Percentiles rank a stretch among this genome's conserved stretches.
Evolutionary conservation across 2,329 filamentous ascomycete species (phyloP).

Genomic region (Cordyceps cateniannulata): DNA sequence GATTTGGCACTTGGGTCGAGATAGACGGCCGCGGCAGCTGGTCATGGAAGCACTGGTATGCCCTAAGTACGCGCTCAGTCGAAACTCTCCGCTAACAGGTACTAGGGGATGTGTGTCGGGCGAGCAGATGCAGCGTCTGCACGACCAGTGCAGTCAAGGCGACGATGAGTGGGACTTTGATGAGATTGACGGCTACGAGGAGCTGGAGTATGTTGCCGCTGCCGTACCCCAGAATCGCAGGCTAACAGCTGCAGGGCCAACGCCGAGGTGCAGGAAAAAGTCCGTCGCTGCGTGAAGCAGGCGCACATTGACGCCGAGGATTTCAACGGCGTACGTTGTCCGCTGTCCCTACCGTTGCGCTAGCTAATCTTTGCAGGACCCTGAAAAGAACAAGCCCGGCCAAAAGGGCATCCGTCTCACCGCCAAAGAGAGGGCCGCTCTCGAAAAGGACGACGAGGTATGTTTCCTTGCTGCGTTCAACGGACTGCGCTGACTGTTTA

Average conservation of each 20-base stretch:
- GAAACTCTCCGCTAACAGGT: not conserved
- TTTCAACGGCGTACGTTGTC: slow-evolving; percentile 68
- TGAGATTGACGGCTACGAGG: slow-evolving; percentile 74
- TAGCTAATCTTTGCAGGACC: slow-evolving; percentile 47
- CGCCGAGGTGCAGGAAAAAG: slow-evolving; percentile 63
- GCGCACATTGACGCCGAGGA: slow-evolving; percentile 81
- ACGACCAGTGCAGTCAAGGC: slow-evolving; percentile 44
- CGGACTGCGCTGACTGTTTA: not conserved
- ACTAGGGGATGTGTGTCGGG: slow-evolving; percentile 84
- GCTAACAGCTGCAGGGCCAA: slow-evolving; percentile 32
- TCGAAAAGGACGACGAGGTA: slow-evolving; percentile 7
- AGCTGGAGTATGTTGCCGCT: slow-evolving; percentile 45
- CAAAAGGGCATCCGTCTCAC: slow-evolving; percentile 54
- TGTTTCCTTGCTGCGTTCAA: too few relatives aligned
- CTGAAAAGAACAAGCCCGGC: slow-evolving; percentile 65
- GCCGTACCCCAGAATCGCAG: not conserved
- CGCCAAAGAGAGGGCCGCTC: slow-evolving; percentile 27
- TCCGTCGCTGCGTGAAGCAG: slow-evolving; percentile 63
- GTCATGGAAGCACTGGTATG: slow-evolving; percentile 83
- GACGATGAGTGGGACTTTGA: slow-evolving; percentile 53
- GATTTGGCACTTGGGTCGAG: slow-evolving; percentile 67
- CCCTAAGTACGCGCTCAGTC: slow-evolving; percentile 10
- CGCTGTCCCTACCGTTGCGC: not conserved
- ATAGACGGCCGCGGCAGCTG: slow-evolving; percentile 57
- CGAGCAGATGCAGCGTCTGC: slow-evolving; percentile 59